phyloP scores from a whole-genome alignment of 176 grass and related monocot genomes.

The Rhynchospora breviuscula region DNA sequence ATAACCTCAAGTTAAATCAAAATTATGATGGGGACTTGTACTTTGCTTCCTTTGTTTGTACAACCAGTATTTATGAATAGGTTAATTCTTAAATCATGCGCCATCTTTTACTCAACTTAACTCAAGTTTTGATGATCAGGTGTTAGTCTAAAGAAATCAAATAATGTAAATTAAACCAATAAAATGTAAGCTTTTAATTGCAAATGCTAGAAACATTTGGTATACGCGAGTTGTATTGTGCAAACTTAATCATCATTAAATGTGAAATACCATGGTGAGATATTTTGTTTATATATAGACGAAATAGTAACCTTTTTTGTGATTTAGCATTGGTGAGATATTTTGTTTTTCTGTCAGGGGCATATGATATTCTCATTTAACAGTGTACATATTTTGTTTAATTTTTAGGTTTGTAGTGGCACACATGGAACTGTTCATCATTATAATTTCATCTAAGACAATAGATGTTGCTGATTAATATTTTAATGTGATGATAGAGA shows the following conservation, averaged over 20 bases:
- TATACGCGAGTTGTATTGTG: neutral
- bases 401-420: neutral
- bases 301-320: neutral
- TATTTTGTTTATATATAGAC: neutral
- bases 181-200: neutral
- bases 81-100: neutral
- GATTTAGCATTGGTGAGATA: neutral
- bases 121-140: neutral
- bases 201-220: neutral
- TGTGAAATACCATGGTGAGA: neutral
- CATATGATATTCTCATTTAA: neutral
- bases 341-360: neutral
- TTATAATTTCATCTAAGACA: neutral
- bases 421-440: neutral
- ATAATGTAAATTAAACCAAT: neutral
- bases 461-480: neutral
- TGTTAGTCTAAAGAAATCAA: neutral
- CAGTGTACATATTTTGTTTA: neutral
- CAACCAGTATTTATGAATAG: neutral
- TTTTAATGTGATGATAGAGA: conserved; percentile 36
- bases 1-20: neutral
- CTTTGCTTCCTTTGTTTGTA: neutral
- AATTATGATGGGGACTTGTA: neutral
- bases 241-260: neutral
- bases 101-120: neutral